Evolutionary conservation across 1,139 yeast genomes (phyloP).

Genomic region (Hyphopichia khmerensis): DNA sequence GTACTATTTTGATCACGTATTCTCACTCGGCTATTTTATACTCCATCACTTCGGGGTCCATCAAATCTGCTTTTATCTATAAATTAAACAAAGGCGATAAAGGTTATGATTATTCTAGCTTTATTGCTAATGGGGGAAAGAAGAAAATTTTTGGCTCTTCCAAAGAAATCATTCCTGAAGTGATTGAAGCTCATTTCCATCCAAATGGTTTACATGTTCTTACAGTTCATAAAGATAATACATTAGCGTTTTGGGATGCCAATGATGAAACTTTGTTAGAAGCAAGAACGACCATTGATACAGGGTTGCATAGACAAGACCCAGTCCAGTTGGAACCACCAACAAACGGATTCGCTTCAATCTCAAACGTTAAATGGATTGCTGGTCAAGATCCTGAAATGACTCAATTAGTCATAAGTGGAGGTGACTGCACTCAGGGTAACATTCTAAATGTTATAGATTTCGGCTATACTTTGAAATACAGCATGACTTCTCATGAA

Average conservation of each 20-base stretch:
- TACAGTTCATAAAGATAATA: conserved; percentile 77
- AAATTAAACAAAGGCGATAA: conserved; percentile 38
- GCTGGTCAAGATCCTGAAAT: conserved; percentile 80
- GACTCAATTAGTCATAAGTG: conserved; percentile 70
- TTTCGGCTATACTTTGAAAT: conserved; percentile 78
- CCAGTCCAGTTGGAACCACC: conserved; percentile 33
- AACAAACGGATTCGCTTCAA: conserved; percentile 24
- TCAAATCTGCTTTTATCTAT: conserved; percentile 58
- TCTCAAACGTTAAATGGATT: conserved; percentile 60
- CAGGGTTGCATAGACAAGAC: conserved; percentile 50
- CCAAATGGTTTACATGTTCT: conserved; percentile 89
- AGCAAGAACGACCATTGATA: conserved; percentile 71
- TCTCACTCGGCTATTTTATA: conserved; percentile 67
- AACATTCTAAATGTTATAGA: conserved; percentile 65
- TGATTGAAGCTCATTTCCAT: conserved; percentile 73
- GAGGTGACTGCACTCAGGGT: conserved; percentile 57
- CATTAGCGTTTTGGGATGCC: conserved; percentile 91
- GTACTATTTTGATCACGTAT: conserved; percentile 73
- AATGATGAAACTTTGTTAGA: conserved; percentile 69
- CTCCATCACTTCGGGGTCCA: conserved; percentile 59
- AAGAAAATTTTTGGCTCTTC: conserved; percentile 42
- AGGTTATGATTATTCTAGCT: conserved; percentile 33
- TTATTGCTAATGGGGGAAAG: conserved; percentile 42
- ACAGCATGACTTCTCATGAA: conserved; percentile 77
- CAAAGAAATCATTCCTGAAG: conserved; percentile 47